phyloP scores from a whole-genome alignment of 148 eudicot genomes.

The Heliosperma pusillum region DNA sequence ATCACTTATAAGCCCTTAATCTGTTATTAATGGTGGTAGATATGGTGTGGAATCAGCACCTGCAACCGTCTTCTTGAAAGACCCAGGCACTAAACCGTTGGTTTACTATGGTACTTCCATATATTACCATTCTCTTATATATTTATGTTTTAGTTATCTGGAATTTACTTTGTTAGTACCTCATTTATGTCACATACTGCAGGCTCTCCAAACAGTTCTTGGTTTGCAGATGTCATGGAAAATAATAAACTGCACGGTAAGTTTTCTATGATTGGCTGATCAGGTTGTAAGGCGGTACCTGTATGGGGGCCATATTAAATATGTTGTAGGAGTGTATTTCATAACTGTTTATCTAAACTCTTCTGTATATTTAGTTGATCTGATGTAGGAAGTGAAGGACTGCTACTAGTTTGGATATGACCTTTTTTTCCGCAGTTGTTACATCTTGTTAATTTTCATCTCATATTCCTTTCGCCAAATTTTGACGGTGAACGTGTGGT shows the following conservation, averaged over 20 bases:
- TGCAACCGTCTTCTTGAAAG: conserved; percentile 75
- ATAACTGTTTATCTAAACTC: neutral
- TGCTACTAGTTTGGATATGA: neutral
- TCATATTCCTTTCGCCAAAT: neutral
- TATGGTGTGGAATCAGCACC: conserved; percentile 84
- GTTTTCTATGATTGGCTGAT: conserved; percentile 15
- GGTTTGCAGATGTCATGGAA: conserved; percentile 70
- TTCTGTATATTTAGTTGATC: neutral
- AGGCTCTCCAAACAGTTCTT: conserved; percentile 69
- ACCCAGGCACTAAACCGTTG: conserved; percentile 77
- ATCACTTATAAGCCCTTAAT: conserved; percentile 6
- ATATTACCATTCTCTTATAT: neutral
- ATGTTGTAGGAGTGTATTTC: neutral
- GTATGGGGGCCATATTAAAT: neutral
- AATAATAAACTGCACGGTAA: conserved; percentile 86
- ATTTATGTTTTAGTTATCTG: neutral
- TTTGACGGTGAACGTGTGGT: neutral
- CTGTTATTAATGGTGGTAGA: conserved; percentile 37
- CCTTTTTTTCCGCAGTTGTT: neutral
- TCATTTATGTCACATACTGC: conserved; percentile 28
- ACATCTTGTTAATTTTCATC: neutral
- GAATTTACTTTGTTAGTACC: neutral
- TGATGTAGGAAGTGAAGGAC: neutral
- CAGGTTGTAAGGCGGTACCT: neutral
- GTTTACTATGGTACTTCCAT: conserved; percentile 61